A percentile compares a stretch with the other conserved stretches of the same genome.
phyloP scores from a whole-genome alignment of 768 basidiomycete genomes.

The Mycena albidolilacea region DNA sequence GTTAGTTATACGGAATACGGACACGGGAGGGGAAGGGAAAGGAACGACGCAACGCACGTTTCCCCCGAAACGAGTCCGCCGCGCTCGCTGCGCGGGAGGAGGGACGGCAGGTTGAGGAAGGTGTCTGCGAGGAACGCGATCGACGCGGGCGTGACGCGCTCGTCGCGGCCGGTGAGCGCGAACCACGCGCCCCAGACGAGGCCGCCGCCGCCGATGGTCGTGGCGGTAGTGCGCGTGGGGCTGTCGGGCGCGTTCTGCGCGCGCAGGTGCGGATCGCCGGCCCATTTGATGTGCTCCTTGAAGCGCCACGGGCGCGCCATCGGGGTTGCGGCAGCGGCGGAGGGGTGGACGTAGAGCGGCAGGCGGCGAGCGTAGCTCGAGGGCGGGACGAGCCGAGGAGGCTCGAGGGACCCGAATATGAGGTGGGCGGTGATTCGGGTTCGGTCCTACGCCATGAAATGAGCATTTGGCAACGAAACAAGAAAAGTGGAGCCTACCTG shows the following conservation, averaged over 20 bases:
- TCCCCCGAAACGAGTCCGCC: slow-evolving; percentile 48
- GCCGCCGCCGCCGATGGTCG: slow-evolving; percentile 67
- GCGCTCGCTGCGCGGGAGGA: slow-evolving; percentile 65
- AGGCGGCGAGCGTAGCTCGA: slow-evolving; percentile 73
- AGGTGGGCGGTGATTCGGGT: slow-evolving; percentile 67
- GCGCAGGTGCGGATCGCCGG: slow-evolving; percentile 58
- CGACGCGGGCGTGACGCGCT: slow-evolving; percentile 62
- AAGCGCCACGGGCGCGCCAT: slow-evolving; percentile 53
- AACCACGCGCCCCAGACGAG: slow-evolving; percentile 75
- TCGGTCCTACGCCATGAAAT: slow-evolving; percentile 51
- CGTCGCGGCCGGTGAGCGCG: slow-evolving; percentile 57
- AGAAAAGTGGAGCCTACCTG: slow-evolving; percentile 51
- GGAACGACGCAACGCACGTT: slow-evolving; percentile 7
- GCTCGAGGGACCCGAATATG: slow-evolving; percentile 64
- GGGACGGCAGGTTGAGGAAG: slow-evolving; percentile 59
- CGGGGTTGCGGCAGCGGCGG: slow-evolving; percentile 48
- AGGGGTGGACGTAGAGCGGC: slow-evolving; percentile 70
- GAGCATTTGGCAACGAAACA: neutral
- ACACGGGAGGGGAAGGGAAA: neutral
- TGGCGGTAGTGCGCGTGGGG: slow-evolving; percentile 53
- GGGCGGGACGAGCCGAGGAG: slow-evolving; percentile 59
- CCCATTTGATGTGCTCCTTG: slow-evolving; percentile 50
- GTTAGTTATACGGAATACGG: neutral
- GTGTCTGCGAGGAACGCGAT: slow-evolving; percentile 73
- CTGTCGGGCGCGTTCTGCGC: slow-evolving; percentile 57